Percentiles rank a stretch among this genome's conserved stretches.
These are phyloP conservation scores for Ilex aquifolium DNA, from an alignment of 257 asterid species.

Conservation along the genomic window DNA sequence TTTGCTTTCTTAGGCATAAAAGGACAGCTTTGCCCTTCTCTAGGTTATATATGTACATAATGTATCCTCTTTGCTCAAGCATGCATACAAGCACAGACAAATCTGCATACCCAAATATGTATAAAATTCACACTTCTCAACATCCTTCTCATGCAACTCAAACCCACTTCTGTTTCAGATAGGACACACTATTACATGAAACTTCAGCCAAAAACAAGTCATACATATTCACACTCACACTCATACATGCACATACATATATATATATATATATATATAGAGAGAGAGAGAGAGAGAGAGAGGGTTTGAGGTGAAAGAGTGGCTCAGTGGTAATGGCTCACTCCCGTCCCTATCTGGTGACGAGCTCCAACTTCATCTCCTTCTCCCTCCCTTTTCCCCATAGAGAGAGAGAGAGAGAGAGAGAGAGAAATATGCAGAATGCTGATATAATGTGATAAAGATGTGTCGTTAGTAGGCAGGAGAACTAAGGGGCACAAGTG, in stretches of 20 bases:
- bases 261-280: too few species aligned
- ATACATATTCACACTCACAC: background rate
- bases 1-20: background rate
- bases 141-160: background rate
- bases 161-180: background rate
- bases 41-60: background rate
- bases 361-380: too few species aligned
- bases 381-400: too few species aligned
- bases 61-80: background rate
- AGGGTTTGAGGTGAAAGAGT: too few species aligned
- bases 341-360: too few species aligned
- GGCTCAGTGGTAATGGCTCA: too few species aligned
- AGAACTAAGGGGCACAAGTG: background rate
- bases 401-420: too few species aligned
- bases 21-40: background rate
- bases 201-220: background rate
- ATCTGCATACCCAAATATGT: background rate
- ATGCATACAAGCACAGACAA: too few species aligned
- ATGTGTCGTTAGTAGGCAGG: background rate
- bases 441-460: background rate
- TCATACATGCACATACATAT: too few species aligned
- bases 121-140: background rate
- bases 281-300: too few species aligned
- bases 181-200: conserved; percentile 1
- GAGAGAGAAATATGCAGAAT: too few species aligned